phyloP scores from a whole-genome alignment of 1,284 basidiomycete genomes.

The Tremellales sp. region DNA sequence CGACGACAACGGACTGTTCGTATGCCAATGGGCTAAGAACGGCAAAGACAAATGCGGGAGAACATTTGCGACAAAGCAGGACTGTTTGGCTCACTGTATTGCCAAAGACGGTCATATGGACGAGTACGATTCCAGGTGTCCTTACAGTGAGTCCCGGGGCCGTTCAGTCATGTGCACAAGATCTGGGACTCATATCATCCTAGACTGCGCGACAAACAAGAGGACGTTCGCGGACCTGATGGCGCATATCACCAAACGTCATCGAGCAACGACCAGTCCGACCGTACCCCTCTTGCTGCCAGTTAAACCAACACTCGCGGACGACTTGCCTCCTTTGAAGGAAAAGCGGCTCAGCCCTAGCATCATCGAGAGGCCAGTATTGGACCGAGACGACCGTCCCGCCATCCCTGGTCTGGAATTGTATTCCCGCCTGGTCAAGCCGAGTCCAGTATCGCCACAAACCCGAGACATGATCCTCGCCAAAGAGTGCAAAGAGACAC shows the following conservation, averaged over 20 bases:
- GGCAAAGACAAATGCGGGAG: conserved; percentile 22
- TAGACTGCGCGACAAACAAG: conserved; percentile 33
- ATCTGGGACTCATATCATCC: background rate
- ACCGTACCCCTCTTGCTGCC: conserved; percentile 28
- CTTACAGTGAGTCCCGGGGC: conserved; percentile 25
- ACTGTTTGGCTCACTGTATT: conserved; percentile 16
- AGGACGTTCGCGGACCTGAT: conserved; percentile 22
- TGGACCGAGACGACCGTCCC: no score
- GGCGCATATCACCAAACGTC: conserved; percentile 28
- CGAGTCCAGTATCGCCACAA: background rate
- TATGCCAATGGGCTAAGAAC: background rate
- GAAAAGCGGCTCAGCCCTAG: background rate
- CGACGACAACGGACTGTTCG: no score
- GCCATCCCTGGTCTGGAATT: background rate
- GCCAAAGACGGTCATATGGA: conserved; percentile 28
- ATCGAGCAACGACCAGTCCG: conserved; percentile 27
- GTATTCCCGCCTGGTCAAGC: background rate
- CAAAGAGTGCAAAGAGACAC: no score
- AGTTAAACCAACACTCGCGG: background rate
- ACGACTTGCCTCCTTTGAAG: background rate
- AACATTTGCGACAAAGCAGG: conserved; percentile 15
- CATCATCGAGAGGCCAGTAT: no score
- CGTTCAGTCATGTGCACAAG: background rate
- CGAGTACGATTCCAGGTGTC: conserved; percentile 30
- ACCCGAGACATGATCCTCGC: no score